phyloP scores from a whole-genome alignment of 2,329 filamentous ascomycete genomes.

The Bipolaris sorokiniana region DNA sequence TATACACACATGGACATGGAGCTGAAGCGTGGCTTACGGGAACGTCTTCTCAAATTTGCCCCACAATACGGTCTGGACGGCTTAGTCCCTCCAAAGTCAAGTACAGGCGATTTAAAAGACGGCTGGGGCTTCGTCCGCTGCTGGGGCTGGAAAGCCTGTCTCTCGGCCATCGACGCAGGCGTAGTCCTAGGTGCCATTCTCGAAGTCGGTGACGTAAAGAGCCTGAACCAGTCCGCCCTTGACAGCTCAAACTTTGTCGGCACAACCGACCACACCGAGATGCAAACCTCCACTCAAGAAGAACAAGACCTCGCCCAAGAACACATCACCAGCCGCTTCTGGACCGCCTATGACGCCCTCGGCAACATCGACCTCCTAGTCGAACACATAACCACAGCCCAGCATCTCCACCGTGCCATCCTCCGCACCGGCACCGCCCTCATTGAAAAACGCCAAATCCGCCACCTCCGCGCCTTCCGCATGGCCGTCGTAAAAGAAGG shows the following conservation, averaged over 20 bases:
- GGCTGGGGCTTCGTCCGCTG: constrained; percentile 97
- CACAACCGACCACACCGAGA: constrained; percentile 37
- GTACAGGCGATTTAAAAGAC: constrained; percentile 76
- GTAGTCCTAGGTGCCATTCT: constrained; percentile 90
- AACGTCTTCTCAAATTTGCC: constrained; percentile 87
- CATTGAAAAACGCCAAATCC: constrained; percentile 92
- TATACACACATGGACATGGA: constrained; percentile 99
- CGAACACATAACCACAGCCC: constrained; percentile 78
- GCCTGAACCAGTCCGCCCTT: constrained; percentile 39
- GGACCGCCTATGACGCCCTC: constrained; percentile 65
- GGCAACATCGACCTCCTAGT: constrained; percentile 71
- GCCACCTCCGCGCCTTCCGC: constrained; percentile 88
- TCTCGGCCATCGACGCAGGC: constrained; percentile 93
- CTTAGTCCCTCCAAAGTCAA: constrained; percentile 74
- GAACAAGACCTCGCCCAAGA: constrained; percentile 49
- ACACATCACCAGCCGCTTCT: constrained; percentile 60
- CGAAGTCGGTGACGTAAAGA: constrained; percentile 76
- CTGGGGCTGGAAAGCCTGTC: constrained; percentile 96
- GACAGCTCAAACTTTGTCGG: constrained; percentile 40
- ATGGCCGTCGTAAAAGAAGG: constrained; percentile 97
- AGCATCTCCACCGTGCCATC: constrained; percentile 89
- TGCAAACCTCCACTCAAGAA: constrained; percentile 24
- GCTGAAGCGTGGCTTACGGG: constrained; percentile 83
- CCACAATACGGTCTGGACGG: constrained; percentile 93
- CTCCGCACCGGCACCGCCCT: constrained; percentile 89